Percentiles rank a stretch among this genome's conserved stretches.
These are phyloP conservation scores for Aquilaria malaccensis DNA, from an alignment of 345 rosid genomes.

Conservation along the genomic window DNA sequence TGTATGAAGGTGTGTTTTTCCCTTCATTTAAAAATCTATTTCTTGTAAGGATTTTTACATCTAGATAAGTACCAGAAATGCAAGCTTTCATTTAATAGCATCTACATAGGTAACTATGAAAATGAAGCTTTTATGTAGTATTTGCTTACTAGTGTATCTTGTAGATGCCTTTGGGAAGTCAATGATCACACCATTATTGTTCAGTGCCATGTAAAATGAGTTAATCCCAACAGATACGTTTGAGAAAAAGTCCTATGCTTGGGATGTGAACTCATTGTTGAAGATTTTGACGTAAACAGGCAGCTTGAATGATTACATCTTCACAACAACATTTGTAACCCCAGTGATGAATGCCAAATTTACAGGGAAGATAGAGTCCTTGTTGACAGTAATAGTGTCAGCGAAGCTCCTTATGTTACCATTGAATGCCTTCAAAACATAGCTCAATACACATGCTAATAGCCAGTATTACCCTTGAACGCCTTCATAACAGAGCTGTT, in stretches of 20 bases:
- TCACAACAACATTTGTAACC: slow-evolving; percentile 41
- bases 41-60: slow-evolving; percentile 28
- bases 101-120: background rate
- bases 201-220: slow-evolving; percentile 19
- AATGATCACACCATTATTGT: slow-evolving; percentile 61
- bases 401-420: slow-evolving; percentile 63
- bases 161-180: slow-evolving; percentile 76
- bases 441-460: slow-evolving; percentile 53
- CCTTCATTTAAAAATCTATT: slow-evolving; percentile 40
- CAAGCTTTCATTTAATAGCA: background rate
- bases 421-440: too few relatives aligned
- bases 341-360: slow-evolving; percentile 19
- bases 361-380: slow-evolving; percentile 43
- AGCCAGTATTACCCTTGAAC: slow-evolving; percentile 39
- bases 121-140: background rate
- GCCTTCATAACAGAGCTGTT: slow-evolving; percentile 64
- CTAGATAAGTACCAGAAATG: too few relatives aligned
- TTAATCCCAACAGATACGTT: slow-evolving; percentile 78
- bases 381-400: slow-evolving; percentile 44
- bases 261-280: slow-evolving; percentile 83
- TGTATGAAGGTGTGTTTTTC: slow-evolving; percentile 27
- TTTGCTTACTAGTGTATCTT: slow-evolving; percentile 69
- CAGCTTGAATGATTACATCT: slow-evolving; percentile 39
- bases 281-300: slow-evolving; percentile 60
- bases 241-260: slow-evolving; percentile 81